Percentiles rank a stretch among this genome's conserved stretches.
Evolutionary conservation across 441 rosid genomes (phyloP).

Genomic region (Viola pubescens): DNA sequence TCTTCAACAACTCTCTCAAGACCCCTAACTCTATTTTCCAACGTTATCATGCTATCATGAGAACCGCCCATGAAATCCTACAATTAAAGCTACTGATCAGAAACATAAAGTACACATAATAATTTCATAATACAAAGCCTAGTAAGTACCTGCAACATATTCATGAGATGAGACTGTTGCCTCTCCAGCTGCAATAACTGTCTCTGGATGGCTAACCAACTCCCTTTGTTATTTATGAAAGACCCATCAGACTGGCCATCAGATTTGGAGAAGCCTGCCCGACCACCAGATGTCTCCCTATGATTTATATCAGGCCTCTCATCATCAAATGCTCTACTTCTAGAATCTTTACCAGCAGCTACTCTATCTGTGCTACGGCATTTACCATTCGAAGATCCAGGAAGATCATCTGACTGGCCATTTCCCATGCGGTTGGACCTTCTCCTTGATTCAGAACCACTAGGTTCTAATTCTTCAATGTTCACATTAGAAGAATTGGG

Average conservation of each 20-base stretch:
- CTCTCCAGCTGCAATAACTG: slow-evolving; percentile 88
- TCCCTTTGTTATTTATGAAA: slow-evolving; percentile 63
- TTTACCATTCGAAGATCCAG: slow-evolving; percentile 38
- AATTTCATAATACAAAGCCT: background rate
- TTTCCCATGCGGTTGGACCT: slow-evolving; percentile 40
- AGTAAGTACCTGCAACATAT: slow-evolving; percentile 76
- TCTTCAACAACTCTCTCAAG: slow-evolving; percentile 95
- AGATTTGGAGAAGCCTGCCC: slow-evolving; percentile 42
- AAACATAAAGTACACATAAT: slow-evolving; percentile 5
- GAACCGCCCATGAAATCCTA: slow-evolving; percentile 99
- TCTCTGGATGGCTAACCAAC: slow-evolving; percentile 94
- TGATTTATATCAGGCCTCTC: slow-evolving; percentile 40
- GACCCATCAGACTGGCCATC: slow-evolving; percentile 77
- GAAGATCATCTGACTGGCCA: slow-evolving; percentile 41
- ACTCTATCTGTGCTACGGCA: slow-evolving; percentile 41
- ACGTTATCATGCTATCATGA: slow-evolving; percentile 82
- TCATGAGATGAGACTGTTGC: slow-evolving; percentile 88
- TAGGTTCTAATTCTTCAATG: slow-evolving; percentile 44
- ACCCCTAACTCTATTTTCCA: slow-evolving; percentile 92
- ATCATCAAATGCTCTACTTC: slow-evolving; percentile 50
- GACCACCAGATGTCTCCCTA: slow-evolving; percentile 52
- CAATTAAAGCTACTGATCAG: slow-evolving; percentile 18
- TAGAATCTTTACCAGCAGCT: slow-evolving; percentile 43
- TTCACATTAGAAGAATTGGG: slow-evolving; percentile 49
- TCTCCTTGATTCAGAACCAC: slow-evolving; percentile 41